Evolutionary conservation across 2,329 filamentous ascomycete species (phyloP).

Genomic region (Arthrobotrys musiformis): DNA sequence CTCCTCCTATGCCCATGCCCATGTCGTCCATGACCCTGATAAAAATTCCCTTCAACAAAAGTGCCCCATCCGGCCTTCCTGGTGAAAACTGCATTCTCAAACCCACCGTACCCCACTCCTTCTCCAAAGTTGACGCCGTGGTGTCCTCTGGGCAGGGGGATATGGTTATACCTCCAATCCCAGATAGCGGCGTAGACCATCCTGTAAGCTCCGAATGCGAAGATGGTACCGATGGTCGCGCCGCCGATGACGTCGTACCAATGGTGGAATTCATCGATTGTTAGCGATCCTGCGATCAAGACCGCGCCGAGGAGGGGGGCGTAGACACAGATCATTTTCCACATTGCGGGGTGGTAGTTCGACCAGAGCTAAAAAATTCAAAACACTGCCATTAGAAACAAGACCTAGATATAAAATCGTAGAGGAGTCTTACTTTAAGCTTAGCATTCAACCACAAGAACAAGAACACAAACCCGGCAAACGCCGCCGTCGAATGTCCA

Average conservation of each 20-base stretch:
- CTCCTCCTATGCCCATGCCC: constrained; percentile 24
- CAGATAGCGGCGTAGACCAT: constrained; percentile 76
- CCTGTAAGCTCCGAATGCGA: constrained; percentile 74
- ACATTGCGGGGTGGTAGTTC: constrained; percentile 78
- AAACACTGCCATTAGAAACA: background rate
- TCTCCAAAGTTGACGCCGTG: constrained; percentile 68
- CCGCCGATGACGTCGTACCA: constrained; percentile 79
- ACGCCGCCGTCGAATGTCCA: constrained; percentile 78
- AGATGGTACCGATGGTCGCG: constrained; percentile 72
- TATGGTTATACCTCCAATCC: constrained; percentile 75
- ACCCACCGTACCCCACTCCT: constrained; percentile 64
- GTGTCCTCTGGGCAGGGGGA: constrained; percentile 70
- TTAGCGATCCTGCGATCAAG: constrained; percentile 75
- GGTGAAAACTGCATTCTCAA: constrained; percentile 70
- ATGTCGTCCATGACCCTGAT: constrained; percentile 1
- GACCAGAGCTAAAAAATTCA: constrained; percentile 64
- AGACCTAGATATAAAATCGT: background rate
- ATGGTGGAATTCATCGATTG: constrained; percentile 79
- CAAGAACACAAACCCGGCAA: constrained; percentile 76
- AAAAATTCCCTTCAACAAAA: constrained; percentile 33
- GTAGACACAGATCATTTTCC: constrained; percentile 75
- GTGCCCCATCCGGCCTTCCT: constrained; percentile 71
- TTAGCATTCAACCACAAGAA: constrained; percentile 81
- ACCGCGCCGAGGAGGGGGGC: constrained; percentile 74
- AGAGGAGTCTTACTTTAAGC: constrained; percentile 70